Evolutionary conservation across 768 basidiomycete genomes (phyloP), one percentile per base, ranked within the genome.

Genomic region (Tylopilus felleus): DNA sequence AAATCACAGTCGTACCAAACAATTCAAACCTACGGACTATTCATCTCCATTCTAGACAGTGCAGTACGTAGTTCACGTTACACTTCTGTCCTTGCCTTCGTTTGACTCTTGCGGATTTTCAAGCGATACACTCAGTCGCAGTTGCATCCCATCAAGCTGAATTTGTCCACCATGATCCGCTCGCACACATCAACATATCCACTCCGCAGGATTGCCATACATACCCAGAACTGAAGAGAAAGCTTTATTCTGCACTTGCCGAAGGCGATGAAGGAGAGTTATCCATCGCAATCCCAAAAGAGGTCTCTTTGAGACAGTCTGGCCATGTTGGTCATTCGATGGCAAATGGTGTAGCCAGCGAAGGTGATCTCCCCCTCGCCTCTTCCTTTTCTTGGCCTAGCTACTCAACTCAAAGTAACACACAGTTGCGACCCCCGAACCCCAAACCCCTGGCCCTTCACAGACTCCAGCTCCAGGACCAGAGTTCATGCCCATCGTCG

Each of bases 251-350:
- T 0, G 92, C 96, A 0, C 77, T 94, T 48, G 83, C 92, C 56
- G 97, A 98, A 65, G 81, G 85, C 40, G 93, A 96, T 60, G 93
- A 98, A 68, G 97, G 96, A 53, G 97, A 98, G 71, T 69, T 99
- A 29, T 92, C 93, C 6, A 92, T 99, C 62, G 82, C 86, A 12
- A 84, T 98, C 55, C 90, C 90, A 9, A 78, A 77, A 62, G 87
- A 88, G 55, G 84, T 88, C 17, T 75, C 80, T 47, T 71, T 87
- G 62, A 86, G 75, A 71, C 83, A 80, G 56, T 82, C 83, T 28
- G 79, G 80, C 25, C 77, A 76, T 57, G 60, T 75, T 23, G 63
- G 71, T 36, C 60, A 72, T 41, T 55, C 66, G 22, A 56, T 61
- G 56, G 61, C 75, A 10, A 78, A 77, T 27, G 64, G 71, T 28